phyloP scores from a whole-genome alignment of 306 rosid species.

The Amphicarpaea edgeworthii region DNA sequence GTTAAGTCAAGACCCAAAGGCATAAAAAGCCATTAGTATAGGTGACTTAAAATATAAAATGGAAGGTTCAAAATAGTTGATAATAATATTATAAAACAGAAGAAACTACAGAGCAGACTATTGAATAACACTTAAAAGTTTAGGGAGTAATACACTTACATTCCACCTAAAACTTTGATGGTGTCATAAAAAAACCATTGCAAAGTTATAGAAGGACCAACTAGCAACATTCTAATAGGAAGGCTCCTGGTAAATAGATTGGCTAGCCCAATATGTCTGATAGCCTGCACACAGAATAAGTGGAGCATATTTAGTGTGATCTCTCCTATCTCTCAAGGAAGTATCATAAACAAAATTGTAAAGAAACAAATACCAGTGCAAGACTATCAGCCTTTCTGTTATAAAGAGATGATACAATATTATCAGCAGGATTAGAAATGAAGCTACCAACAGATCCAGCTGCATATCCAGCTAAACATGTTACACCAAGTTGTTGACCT shows the following conservation, averaged over 20 bases:
- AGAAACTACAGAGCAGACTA: slow-evolving; percentile 9
- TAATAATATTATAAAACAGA: slow-evolving; percentile 22
- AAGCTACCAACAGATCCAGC: slow-evolving; percentile 74
- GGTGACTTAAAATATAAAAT: background rate
- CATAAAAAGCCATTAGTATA: no score
- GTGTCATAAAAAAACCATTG: slow-evolving; percentile 98
- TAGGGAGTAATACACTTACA: slow-evolving; percentile 68
- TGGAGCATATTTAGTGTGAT: slow-evolving; percentile 32
- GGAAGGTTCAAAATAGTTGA: slow-evolving; percentile 15
- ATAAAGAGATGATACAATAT: slow-evolving; percentile 66
- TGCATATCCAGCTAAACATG: slow-evolving; percentile 71
- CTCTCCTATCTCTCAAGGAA: slow-evolving; percentile 7
- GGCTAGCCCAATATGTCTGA: slow-evolving; percentile 79
- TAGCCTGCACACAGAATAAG: slow-evolving; percentile 61
- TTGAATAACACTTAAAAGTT: slow-evolving; percentile 37
- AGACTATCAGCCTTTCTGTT: slow-evolving; percentile 66
- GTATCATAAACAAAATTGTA: slow-evolving; percentile 13
- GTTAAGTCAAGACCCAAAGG: no score
- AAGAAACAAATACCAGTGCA: slow-evolving; percentile 53
- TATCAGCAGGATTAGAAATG: slow-evolving; percentile 69
- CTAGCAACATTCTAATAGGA: slow-evolving; percentile 79
- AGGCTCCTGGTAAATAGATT: slow-evolving; percentile 91
- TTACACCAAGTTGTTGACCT: slow-evolving; percentile 66
- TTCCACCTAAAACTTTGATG: slow-evolving; percentile 78
- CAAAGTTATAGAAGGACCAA: slow-evolving; percentile 87